These are phyloP conservation scores for Plasmodium cynomolgi DNA, from an alignment of 169 alveolate species.

Conservation along the genomic window DNA sequence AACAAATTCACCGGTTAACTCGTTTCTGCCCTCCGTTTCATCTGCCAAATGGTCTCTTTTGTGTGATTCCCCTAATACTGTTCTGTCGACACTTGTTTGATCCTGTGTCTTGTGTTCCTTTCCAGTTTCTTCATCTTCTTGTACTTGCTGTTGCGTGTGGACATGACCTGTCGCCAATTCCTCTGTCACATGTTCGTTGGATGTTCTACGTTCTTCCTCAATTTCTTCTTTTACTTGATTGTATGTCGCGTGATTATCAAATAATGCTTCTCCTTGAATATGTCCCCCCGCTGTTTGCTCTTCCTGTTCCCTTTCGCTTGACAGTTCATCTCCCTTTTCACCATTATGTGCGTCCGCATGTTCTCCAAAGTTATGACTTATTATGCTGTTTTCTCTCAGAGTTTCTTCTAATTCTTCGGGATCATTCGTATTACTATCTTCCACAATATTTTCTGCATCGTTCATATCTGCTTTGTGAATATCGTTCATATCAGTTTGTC, in stretches of 20 bases:
- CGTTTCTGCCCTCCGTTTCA: neutral
- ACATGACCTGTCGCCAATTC: neutral
- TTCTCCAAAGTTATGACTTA: conserved; percentile 9
- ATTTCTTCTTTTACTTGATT: neutral
- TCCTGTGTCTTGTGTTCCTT: neutral
- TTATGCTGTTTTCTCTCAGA: neutral
- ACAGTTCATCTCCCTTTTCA: neutral
- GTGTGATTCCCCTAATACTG: neutral
- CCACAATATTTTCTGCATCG: neutral
- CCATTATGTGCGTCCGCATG: neutral
- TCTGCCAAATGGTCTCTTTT: neutral
- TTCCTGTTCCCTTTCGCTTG: neutral
- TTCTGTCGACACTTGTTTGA: neutral
- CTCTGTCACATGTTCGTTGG: neutral
- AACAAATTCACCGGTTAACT: neutral
- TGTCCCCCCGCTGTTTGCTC: neutral
- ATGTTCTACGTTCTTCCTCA: neutral
- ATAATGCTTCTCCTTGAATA: neutral
- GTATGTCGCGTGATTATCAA: neutral
- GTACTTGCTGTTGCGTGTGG: neutral
- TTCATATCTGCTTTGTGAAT: neutral
- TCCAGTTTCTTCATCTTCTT: neutral
- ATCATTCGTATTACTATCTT: neutral
- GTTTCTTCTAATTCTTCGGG: neutral
- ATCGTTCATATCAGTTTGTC: neutral